phyloP scores from a whole-genome alignment of 352 stramenopile species.

The Saprolegnia parasitica region DNA sequence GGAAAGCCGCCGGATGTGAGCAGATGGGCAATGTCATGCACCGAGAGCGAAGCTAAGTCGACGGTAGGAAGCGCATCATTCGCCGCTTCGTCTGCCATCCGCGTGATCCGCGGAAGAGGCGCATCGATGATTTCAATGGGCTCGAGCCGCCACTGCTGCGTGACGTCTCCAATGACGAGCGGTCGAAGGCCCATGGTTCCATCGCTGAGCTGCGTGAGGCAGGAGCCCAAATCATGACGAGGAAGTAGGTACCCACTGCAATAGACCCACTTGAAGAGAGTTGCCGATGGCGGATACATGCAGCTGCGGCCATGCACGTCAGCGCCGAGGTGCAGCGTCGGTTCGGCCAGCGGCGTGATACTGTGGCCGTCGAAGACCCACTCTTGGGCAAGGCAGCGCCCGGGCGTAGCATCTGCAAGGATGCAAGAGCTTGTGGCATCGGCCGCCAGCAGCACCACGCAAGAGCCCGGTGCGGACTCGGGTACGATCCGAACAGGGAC shows the following conservation, averaged over 20 bases:
- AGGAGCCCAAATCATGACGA: too few species aligned
- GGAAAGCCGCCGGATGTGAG: background rate
- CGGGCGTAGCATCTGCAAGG: background rate
- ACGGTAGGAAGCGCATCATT: background rate
- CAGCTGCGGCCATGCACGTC: background rate
- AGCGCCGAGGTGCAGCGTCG: background rate
- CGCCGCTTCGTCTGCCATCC: too few species aligned
- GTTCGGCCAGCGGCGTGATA: background rate
- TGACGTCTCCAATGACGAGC: too few species aligned
- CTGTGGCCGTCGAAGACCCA: background rate
- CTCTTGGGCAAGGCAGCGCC: background rate
- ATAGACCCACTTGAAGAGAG: background rate
- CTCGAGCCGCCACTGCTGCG: too few species aligned
- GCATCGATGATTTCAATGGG: too few species aligned
- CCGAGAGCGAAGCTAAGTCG: background rate
- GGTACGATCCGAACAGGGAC: background rate
- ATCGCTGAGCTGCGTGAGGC: too few species aligned
- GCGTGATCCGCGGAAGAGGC: background rate
- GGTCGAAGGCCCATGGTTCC: too few species aligned
- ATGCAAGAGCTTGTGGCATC: background rate
- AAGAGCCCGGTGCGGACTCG: background rate
- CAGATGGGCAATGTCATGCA: background rate
- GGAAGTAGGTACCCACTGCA: background rate
- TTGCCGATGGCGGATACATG: background rate
- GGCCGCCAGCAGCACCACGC: background rate